Base-by-base conservation (phyloP, 2,329 filamentous ascomycete species). In the Penicillium italicum region DNA sequence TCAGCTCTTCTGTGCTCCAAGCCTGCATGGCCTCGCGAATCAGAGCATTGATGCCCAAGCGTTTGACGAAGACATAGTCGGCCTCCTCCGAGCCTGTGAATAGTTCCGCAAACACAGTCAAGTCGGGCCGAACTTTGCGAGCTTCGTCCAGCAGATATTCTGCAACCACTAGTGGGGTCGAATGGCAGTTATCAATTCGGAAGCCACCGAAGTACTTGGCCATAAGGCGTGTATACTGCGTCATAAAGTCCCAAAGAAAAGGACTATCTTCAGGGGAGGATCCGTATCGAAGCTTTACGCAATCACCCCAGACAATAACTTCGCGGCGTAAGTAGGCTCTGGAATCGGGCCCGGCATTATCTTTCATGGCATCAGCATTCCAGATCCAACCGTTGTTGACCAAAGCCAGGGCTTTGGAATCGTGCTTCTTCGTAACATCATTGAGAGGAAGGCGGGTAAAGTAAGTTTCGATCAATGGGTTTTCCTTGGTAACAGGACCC, bases 381-480 rank as follows among this genome's bases (percentile, higher is more conserved):
- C 94, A 99, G 9, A 99, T 92, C 94, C 94, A 99, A 41, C 94
- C 94, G 69, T 99, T 99, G 75, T 97, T 97, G 38, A 87, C 92
- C 49, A 99, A 77, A 2, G 90, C 90, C 43, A 96, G 80, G 41
- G 91, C 87, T 55, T 87, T 87, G 1, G 86, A 81, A 55, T 86
- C 86, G 67, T 95, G 88, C 67, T 90, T 86, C 58, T 85, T 81
- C 0, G 94, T 96, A 11, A 81, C 84, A 11, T 88, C 84, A 65
- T 96, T 96, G 30, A 82, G 72, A 1, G 92, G 90, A 38, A 99
- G 79, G 28, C 93, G 85, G 0, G 94, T 97, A 74, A 99, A 99
- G 77, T 99, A 99, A 0, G 89, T 82, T 77, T 99, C 94, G 60
- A 97, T 90, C 28, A 99, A 79, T 12, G 94, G 92, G 66, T 85